Evolutionary conservation across 805 yeast species (phyloP).

Genomic region (Diddensiella transvaalensis): DNA sequence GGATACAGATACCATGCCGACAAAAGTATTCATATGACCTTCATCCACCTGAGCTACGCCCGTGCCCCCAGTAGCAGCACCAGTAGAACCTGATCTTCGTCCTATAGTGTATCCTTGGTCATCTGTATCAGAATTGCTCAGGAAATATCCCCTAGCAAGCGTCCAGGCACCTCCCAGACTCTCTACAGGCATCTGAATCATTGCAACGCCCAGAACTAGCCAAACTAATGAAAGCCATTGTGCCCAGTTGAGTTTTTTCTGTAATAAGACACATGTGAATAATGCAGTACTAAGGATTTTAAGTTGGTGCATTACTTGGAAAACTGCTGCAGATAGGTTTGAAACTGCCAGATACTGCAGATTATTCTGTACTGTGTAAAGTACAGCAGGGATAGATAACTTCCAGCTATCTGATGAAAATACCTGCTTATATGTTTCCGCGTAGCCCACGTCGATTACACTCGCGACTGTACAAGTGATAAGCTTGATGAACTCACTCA

Average conservation of each 20-base stretch:
- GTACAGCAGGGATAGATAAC: slow-evolving; percentile 38
- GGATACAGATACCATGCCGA: slow-evolving; percentile 37
- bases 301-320: slow-evolving; percentile 41
- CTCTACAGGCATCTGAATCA: slow-evolving; percentile 36
- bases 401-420: slow-evolving; percentile 37
- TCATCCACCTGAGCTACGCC: background rate
- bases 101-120: background rate
- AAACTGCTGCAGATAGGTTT: slow-evolving; percentile 38
- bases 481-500: slow-evolving; percentile 37
- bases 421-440: slow-evolving; percentile 24
- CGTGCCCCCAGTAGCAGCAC: slow-evolving; percentile 6
- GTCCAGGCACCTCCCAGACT: slow-evolving; percentile 8
- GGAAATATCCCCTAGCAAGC: slow-evolving; percentile 1
- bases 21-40: slow-evolving; percentile 2
- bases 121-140: background rate
- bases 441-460: slow-evolving; percentile 3
- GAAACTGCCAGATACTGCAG: slow-evolving; percentile 40
- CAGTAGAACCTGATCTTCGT: slow-evolving; percentile 11
- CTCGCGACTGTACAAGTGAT: slow-evolving; percentile 23
- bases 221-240: slow-evolving; percentile 37
- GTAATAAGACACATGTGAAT: slow-evolving; percentile 36
- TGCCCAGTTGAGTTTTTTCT: slow-evolving; percentile 28
- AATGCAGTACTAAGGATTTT: slow-evolving; percentile 41
- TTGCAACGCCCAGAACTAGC: slow-evolving; percentile 37
- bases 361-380: slow-evolving; percentile 38